phyloP scores from a whole-genome alignment of 2,329 filamentous ascomycete species.

The Erysiphe pisi region DNA sequence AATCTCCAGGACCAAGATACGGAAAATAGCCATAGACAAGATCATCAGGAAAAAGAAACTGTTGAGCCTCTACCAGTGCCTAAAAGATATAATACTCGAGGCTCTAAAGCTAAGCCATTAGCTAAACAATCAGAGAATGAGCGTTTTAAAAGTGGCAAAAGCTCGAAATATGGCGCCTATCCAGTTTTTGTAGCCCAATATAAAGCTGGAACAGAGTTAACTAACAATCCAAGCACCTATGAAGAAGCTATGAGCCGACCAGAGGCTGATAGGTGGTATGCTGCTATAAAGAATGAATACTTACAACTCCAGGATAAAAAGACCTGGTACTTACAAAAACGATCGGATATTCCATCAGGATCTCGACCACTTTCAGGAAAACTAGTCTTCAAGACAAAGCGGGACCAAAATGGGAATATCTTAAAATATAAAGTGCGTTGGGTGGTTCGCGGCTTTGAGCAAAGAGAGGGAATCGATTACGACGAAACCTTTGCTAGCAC shows the following conservation, averaged over 20 bases:
- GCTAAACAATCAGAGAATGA: not conserved
- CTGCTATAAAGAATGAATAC: constrained; percentile 10
- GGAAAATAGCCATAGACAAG: not conserved
- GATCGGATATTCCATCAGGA: not conserved
- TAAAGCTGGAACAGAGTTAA: not conserved
- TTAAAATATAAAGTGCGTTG: constrained; percentile 18
- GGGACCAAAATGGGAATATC: constrained; percentile 16
- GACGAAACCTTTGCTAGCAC: constrained; percentile 20
- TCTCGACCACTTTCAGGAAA: not conserved
- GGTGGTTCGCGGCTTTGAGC: not conserved
- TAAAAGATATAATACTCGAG: constrained; percentile 22
- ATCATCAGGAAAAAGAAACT: too few species aligned
- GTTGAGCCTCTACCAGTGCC: not conserved
- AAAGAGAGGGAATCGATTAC: constrained; percentile 23
- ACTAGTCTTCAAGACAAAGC: constrained; percentile 17
- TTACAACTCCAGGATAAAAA: not conserved
- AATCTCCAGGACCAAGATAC: not conserved
- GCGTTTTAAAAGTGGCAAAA: too few species aligned
- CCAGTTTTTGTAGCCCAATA: not conserved
- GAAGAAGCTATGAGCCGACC: not conserved
- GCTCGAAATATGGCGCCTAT: constrained; percentile 11
- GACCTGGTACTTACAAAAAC: not conserved
- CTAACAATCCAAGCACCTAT: not conserved
- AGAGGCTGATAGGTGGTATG: not conserved
- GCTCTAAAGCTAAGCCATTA: constrained; percentile 12